These are phyloP conservation scores for Porogramme epimiltina DNA, from an alignment of 1,284 basidiomycete species.

Conservation along the genomic window DNA sequence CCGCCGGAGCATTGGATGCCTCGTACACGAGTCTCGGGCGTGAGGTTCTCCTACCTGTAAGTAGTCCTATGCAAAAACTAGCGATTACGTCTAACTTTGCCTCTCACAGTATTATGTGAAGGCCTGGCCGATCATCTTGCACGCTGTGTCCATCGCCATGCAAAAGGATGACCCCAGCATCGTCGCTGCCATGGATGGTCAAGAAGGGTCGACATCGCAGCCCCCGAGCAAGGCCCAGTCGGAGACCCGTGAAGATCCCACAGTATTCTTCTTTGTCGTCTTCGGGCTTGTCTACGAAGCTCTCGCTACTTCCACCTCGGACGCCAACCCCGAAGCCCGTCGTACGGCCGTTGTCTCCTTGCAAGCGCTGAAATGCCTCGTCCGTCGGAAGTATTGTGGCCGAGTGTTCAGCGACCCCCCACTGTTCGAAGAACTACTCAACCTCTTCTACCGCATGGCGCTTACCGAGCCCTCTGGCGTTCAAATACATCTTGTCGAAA, in stretches of 20 bases:
- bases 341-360: conserved; percentile 68
- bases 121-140: conserved; percentile 84
- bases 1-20: conserved; percentile 75
- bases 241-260: conserved; percentile 66
- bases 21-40: conserved; percentile 87
- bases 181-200: conserved; percentile 82
- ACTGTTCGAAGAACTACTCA: conserved; percentile 90
- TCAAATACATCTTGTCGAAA: conserved; percentile 77
- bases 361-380: conserved; percentile 77
- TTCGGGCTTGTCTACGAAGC: conserved; percentile 95
- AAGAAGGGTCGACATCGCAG: conserved; percentile 39
- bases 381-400: conserved; percentile 81
- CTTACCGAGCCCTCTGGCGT: conserved; percentile 82
- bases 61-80: too few relatives aligned
- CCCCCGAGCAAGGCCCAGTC: conserved; percentile 25
- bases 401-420: conserved; percentile 77
- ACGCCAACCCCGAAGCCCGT: conserved; percentile 40
- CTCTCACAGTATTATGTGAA: conserved; percentile 83
- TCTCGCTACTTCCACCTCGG: conserved; percentile 67
- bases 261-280: conserved; percentile 84
- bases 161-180: conserved; percentile 69
- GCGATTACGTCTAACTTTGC: conserved; percentile 3
- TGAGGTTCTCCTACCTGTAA: conserved; percentile 87
- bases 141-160: conserved; percentile 87
- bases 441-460: conserved; percentile 86